These are phyloP conservation scores for Diutina sp. DNA, from an alignment of 1,139 yeast genomes.

Conservation along the genomic window DNA sequence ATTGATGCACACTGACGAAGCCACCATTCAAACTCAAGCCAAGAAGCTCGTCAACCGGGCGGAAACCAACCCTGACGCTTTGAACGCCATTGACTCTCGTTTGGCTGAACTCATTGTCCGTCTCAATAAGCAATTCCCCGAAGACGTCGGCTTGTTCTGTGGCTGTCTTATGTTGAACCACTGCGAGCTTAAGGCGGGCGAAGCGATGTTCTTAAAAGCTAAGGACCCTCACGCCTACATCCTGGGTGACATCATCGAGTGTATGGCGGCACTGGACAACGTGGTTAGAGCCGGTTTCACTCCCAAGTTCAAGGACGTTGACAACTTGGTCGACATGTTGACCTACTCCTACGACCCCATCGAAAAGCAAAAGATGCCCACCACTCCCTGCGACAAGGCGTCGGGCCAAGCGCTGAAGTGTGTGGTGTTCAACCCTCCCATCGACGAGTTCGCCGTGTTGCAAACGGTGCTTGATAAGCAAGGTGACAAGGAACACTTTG, in stretches of 20 bases:
- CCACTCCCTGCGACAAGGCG: slow-evolving; percentile 48
- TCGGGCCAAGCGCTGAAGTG: slow-evolving; percentile 51
- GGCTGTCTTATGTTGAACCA: slow-evolving; percentile 90
- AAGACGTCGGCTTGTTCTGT: slow-evolving; percentile 90
- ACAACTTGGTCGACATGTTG: slow-evolving; percentile 78
- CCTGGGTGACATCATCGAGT: slow-evolving; percentile 92
- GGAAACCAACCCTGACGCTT: slow-evolving; percentile 31
- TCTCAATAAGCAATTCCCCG: slow-evolving; percentile 78
- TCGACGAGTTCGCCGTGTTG: slow-evolving; percentile 86
- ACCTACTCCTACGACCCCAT: slow-evolving; percentile 85
- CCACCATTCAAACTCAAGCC: slow-evolving; percentile 40
- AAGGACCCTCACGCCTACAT: slow-evolving; percentile 98
- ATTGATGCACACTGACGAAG: slow-evolving; percentile 69
- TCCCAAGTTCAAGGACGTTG: slow-evolving; percentile 93
- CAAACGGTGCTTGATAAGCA: slow-evolving; percentile 45
- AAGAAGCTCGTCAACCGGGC: slow-evolving; percentile 53
- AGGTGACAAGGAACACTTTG: slow-evolving; percentile 30
- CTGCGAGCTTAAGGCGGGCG: slow-evolving; percentile 74
- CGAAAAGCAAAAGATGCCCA: slow-evolving; percentile 83
- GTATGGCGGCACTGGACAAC: slow-evolving; percentile 98
- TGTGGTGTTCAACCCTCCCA: slow-evolving; percentile 84
- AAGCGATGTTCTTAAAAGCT: slow-evolving; percentile 93
- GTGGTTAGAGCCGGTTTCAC: slow-evolving; percentile 98
- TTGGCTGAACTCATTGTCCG: slow-evolving; percentile 65
- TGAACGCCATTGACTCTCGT: slow-evolving; percentile 29